Evolutionary conservation across 2,329 filamentous ascomycete genomes (phyloP).

Genomic region (Fusarium neocosmosporiellum): DNA sequence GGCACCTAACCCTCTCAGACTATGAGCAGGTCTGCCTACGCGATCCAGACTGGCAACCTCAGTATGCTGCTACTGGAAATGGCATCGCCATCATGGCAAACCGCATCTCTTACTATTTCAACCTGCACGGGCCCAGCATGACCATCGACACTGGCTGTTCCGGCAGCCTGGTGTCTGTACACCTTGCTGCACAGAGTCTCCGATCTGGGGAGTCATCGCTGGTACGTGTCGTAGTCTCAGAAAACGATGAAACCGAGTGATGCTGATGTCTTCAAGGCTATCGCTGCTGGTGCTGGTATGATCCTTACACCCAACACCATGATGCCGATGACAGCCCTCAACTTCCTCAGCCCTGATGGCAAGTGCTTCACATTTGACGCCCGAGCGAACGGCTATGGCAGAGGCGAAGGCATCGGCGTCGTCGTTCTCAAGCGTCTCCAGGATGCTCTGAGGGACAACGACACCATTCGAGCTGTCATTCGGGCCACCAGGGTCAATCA

Average conservation of each 20-base stretch:
- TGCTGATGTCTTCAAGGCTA: conserved; percentile 49
- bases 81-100: conserved; percentile 66
- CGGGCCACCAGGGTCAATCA: conserved; percentile 65
- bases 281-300: conserved; percentile 63
- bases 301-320: conserved; percentile 67
- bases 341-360: conserved; percentile 63
- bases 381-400: conserved; percentile 71
- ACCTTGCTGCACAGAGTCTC: conserved; percentile 64
- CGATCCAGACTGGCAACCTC: conserved; percentile 61
- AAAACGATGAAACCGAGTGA: not conserved
- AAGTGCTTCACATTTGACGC: conserved; percentile 66
- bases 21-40: conserved; percentile 63
- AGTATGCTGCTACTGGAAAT: conserved; percentile 65
- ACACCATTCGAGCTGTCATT: conserved; percentile 67
- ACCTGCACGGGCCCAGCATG: conserved; percentile 66
- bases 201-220: conserved; percentile 56
- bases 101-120: conserved; percentile 65
- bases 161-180: conserved; percentile 64
- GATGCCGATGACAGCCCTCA: conserved; percentile 66
- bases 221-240: conserved; percentile 41
- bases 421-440: conserved; percentile 69
- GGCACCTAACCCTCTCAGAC: conserved; percentile 47
- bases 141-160: conserved; percentile 71
- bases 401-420: conserved; percentile 72
- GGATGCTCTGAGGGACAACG: conserved; percentile 68